Base-by-base conservation (phyloP, 2,329 filamentous ascomycete genomes). In the Ascochyta lentis region DNA sequence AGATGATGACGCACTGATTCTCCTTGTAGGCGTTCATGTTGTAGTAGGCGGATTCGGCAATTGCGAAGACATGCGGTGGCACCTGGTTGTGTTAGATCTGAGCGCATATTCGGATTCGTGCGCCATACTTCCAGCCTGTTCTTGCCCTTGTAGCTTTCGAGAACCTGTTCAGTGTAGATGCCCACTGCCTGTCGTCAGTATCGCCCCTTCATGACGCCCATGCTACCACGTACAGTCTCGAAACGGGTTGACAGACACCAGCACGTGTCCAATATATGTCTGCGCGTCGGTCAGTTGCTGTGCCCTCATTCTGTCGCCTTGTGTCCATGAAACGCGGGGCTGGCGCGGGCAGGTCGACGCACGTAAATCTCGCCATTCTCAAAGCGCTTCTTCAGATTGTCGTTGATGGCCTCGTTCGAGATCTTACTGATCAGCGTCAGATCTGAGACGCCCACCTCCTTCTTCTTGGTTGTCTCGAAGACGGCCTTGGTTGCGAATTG, bases 21-120 rank as follows among this genome's bases (percentile, higher is more conserved):
- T 98, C 95, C 72, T 92, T 92, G 83, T 99, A 99, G 42, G 93
- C 94, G 77, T 98, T 98, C 95, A 99, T 98, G 81, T 99, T 98
- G 81, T 98, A 98, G 82, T 99, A 99, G 51, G 93, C 79, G 7
- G 94, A 90, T 79, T 99, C 95, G 73, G 95, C 95, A 71, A 99
- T 95, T 58, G 92, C 94, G 76, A 97, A 99, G 66, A 99, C 95
- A 78, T 99, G 95, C 8, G 95, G 95, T 26, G 92, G 90, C 80
- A 92, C 87, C 80, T 76, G 49, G 23, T 29, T 15, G 33, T 29
- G 48, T 73, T 42, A 73, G 65, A 42, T 42, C 22, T 45, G 52
- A 16, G 19, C 23, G 12, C 15, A 9, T 8, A 46, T n/a, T 40
- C 33, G 12, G 19, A 41, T 38, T 3, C 6, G 44, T 47, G 44